A percentile compares a stretch with the other conserved stretches of the same genome.
phyloP scores from a whole-genome alignment of 225 moss, liverwort and hornwort species.

The Antitrichia curtipendula region DNA sequence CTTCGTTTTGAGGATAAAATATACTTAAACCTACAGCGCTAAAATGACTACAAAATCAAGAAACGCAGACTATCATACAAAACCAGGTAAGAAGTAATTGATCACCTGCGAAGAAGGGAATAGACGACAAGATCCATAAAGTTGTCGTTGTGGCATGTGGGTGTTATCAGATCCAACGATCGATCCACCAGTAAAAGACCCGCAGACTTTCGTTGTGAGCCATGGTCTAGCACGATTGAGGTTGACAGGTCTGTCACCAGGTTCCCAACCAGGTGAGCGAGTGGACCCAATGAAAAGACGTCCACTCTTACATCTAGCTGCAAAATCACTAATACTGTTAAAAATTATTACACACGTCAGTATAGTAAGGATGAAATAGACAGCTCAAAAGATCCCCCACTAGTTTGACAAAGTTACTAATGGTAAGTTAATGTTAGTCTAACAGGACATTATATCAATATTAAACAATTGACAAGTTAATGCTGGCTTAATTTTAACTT shows the following conservation, averaged over 20 bases:
- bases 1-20: background rate
- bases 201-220: conserved; percentile 59
- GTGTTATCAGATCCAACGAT: conserved; percentile 73
- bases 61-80: background rate
- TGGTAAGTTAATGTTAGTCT: background rate
- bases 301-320: conserved; percentile 93
- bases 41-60: background rate
- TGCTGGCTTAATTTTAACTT: background rate
- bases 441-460: background rate
- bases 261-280: conserved; percentile 81
- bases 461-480: background rate
- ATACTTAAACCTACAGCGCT: background rate
- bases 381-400: background rate
- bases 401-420: background rate
- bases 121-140: conserved; percentile 63
- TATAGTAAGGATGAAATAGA: background rate
- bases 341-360: background rate
- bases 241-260: conserved; percentile 74
- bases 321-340: conserved; percentile 20
- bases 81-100: background rate
- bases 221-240: conserved; percentile 49
- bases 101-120: conserved; percentile 61
- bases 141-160: conserved; percentile 70
- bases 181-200: conserved; percentile 80
- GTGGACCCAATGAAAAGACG: conserved; percentile 78